Conservation (phyloP, 1,284 basidiomycete species). For the Volvariella volvacea region DNA sequence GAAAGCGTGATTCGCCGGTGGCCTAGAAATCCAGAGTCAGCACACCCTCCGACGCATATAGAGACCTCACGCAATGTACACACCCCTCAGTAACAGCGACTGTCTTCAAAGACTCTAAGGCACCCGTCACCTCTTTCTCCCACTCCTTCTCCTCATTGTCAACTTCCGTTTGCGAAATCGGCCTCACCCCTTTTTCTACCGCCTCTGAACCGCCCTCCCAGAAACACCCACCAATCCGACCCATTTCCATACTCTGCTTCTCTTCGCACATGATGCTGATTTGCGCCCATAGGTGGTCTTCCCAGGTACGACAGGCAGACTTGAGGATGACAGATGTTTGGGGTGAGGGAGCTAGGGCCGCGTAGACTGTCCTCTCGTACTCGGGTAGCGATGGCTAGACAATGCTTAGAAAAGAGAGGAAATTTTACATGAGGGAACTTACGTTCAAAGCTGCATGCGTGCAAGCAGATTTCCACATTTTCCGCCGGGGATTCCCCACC, state of each 20-base stretch:
- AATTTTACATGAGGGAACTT: conserved; percentile 15
- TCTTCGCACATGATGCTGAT: conserved; percentile 83
- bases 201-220: conserved; percentile 52
- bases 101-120: conserved; percentile 45
- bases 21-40: conserved; percentile 35
- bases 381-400: conserved; percentile 59
- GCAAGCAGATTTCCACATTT: conserved; percentile 84
- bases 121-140: conserved; percentile 49
- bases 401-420: not conserved
- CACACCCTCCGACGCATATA: conserved; percentile 1
- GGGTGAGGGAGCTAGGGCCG: conserved; percentile 75
- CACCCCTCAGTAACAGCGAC: conserved; percentile 58
- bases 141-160: conserved; percentile 54
- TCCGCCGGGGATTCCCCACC: conserved; percentile 68
- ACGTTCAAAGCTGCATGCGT: conserved; percentile 75
- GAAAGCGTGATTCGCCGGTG: conserved; percentile 75
- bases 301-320: conserved; percentile 83
- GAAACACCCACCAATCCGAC: conserved; percentile 48
- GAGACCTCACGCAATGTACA: conserved; percentile 13
- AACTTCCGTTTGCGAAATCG: conserved; percentile 23
- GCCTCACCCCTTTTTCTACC: conserved; percentile 27
- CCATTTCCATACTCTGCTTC: conserved; percentile 59
- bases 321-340: conserved; percentile 73
- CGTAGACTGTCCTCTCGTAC: conserved; percentile 81
- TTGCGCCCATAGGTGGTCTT: conserved; percentile 93